A percentile compares a stretch with the other conserved stretches of the same genome.
These are phyloP conservation scores for Curvularia sp. DNA, from an alignment of 2,329 filamentous ascomycete species.

Conservation along the genomic window DNA sequence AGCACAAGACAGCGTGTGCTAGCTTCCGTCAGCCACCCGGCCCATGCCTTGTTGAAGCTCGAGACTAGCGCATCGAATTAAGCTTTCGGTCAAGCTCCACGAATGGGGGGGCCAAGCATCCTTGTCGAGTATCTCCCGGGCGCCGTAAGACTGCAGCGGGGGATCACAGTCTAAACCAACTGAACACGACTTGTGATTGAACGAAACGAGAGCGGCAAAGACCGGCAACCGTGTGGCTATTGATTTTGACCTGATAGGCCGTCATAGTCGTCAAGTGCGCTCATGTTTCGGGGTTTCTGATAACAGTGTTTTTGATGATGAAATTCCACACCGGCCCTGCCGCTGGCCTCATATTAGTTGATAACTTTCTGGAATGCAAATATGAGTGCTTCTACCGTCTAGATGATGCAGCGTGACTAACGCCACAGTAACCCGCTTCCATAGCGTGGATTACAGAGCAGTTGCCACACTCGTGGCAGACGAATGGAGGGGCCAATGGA, in stretches of 20 bases:
- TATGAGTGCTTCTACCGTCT: background rate
- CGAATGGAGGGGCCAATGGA: background rate
- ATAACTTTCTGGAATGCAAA: background rate
- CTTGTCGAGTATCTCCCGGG: conserved; percentile 33
- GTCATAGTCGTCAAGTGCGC: background rate
- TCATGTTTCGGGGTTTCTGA: background rate
- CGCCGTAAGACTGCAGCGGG: conserved; percentile 13
- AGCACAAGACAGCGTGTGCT: conserved; percentile 22
- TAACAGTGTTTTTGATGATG: background rate
- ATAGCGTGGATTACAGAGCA: conserved; percentile 7
- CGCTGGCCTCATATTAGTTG: background rate
- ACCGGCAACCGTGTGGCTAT: conserved; percentile 3
- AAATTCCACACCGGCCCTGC: background rate
- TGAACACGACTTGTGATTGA: conserved; percentile 16
- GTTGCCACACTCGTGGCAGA: conserved; percentile 3
- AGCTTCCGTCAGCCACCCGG: conserved; percentile 37
- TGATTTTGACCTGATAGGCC: background rate
- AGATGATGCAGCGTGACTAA: background rate
- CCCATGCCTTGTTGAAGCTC: conserved; percentile 20
- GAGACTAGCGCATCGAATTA: conserved; percentile 30
- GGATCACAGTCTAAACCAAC: conserved; percentile 17
- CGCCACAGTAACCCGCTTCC: conserved; percentile 1
- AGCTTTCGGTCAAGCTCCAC: conserved; percentile 37
- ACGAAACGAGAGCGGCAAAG: conserved; percentile 8
- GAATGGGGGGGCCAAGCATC: conserved; percentile 36